Evolutionary conservation across 257 asterid species (phyloP).

Genomic region (Fraxinus anomala): DNA sequence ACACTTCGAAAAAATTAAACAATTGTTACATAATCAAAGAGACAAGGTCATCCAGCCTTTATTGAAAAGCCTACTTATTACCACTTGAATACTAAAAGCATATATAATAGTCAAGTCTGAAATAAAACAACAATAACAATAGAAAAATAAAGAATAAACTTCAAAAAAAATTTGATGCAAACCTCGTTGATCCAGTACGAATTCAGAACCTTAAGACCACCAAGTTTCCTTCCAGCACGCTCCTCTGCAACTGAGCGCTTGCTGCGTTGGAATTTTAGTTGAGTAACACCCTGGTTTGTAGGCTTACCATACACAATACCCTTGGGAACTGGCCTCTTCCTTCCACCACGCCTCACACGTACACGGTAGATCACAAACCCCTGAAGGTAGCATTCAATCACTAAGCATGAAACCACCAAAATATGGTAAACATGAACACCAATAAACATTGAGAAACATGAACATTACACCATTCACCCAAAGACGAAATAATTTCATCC

Average conservation of each 20-base stretch:
- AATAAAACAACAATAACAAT: background rate
- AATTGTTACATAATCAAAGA: background rate
- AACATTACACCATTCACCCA: background rate
- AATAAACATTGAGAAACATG: background rate
- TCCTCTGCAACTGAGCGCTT: conserved; percentile 44
- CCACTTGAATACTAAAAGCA: background rate
- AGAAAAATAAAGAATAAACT: background rate
- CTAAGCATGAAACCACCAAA: no score
- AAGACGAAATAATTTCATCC: background rate
- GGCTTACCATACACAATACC: conserved; percentile 45
- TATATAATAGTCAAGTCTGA: no score
- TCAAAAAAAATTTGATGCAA: background rate
- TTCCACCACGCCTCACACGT: conserved; percentile 41
- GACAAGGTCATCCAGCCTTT: background rate
- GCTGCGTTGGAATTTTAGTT: conserved; percentile 41
- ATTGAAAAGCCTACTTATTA: background rate
- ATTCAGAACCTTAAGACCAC: conserved; percentile 38
- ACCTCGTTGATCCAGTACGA: conserved; percentile 44
- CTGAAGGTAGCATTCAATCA: conserved; percentile 9
- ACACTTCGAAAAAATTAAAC: no score
- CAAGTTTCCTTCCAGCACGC: conserved; percentile 39
- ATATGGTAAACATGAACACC: no score
- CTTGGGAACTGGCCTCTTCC: conserved; percentile 41
- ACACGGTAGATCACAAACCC: conserved; percentile 39
- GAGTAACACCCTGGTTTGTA: conserved; percentile 44